Evolutionary conservation across 345 rosid species (phyloP), one percentile per base, ranked within the genome.

Genomic region (Psidium friedrichsthalianum): DNA sequence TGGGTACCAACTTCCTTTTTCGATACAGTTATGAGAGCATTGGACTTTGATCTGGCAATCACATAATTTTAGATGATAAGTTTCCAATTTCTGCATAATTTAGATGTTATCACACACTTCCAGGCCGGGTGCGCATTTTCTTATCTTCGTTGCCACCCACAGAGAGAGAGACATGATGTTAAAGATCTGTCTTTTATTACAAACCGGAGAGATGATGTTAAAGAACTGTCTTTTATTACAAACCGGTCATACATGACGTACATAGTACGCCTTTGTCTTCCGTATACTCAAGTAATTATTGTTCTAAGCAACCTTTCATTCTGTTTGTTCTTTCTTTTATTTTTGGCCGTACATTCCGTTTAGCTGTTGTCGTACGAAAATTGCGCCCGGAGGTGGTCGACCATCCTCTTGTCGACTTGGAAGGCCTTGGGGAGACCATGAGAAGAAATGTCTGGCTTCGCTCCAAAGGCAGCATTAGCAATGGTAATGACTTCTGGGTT

Each of bases 361-460:
- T 84, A 84, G 49, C 86, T 18, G 49, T 86, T 18, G 74, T 86
- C 52, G 6, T 54, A 86, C 83, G 69, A 86, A 56, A 87, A 87
- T 57, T 82, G 84, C 0, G 27, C 56, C 82, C 64, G 83, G 7
- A 87, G 85, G 21, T 53, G 6, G 57, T 85, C 42, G 11, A 87
- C 54, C 29, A 85, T 40, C 36, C 82, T 61, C 87, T 87, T 82
- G 64, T 84, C 85, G 51, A 85, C 85, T 32, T 82, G 84, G 82
- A 87, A 87, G 9, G 87, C 87, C 42, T 69, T 82, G 53, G 87
- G 51, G 24, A 87, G 56, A 29, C 85, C 82, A 32, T 87, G 56
- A 6, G 6, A 53, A 9, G 42, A 76, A n/a, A 85, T 87, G 16
- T 87, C 76, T 21, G 87, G 87, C 29, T 61, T 85, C 6, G 87